Base-by-base conservation (phyloP, 192 early-diverging fungal genomes). In the Coemansia guatemalensis region DNA sequence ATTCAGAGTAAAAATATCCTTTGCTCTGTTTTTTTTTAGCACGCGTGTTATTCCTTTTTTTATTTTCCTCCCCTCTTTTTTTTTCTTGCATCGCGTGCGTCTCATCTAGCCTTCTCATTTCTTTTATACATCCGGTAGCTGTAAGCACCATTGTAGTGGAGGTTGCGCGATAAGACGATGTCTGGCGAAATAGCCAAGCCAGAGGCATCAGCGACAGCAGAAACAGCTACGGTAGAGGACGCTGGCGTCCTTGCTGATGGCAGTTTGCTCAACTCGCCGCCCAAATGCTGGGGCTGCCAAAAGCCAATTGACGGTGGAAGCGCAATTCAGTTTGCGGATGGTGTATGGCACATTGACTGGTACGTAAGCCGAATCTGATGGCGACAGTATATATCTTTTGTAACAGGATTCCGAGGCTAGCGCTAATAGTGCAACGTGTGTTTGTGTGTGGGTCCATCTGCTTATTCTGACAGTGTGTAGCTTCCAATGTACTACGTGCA, bases 341-440 rank as follows among this genome's bases (percentile, higher is more conserved):
- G 88, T 26, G 78, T 92, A 6, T 92, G 88, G 86, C 90, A 92
- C 78, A 86, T 90, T 68, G 81, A 89, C 60, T 92, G 90, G 90
- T 89, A 89, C 78, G 78, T 27, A 33, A 11, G 6, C 11, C 25
- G n/a, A 22, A 71, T 11, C 25, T 30, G 8, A 41, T 17, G 35
- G 21, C 14, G 14, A 49, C 17, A 8, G 30, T 52, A 54, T 29
- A n/a, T n/a, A n/a, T n/a, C n/a, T 53, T 41, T 64, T 11, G 39
- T 17, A 44, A 44, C 14, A 44, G 14, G 11, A 44, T 1, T 8
- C 17, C 1, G 9, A 17, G 12, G 17, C 39, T 14, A 44, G 39
- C 39, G 39, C 39, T 44, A 17, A 44, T 44, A 44, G 14, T 44
- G 5, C 14, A 17, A 17, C 4, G 39, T 9, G 8, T 44, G 3